These are phyloP conservation scores for Solanum bukasovii DNA, from an alignment of 257 asterid species.

Conservation along the genomic window DNA sequence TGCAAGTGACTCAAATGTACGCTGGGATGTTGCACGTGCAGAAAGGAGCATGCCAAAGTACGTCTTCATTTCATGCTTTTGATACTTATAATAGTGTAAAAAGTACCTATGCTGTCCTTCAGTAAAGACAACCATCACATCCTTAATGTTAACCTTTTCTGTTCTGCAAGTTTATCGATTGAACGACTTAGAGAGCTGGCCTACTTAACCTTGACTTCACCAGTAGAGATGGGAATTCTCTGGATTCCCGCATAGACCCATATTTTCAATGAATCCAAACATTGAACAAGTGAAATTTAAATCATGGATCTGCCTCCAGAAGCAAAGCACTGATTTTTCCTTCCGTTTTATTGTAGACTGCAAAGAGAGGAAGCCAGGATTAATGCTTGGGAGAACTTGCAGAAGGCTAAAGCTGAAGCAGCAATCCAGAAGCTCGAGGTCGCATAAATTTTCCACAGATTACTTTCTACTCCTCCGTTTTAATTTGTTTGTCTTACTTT, in stretches of 20 bases:
- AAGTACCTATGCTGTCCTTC: neutral
- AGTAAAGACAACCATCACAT: neutral
- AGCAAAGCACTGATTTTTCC: neutral
- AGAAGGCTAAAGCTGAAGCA: conserved; percentile 71
- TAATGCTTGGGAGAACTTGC: conserved; percentile 71
- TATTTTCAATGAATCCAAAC: neutral
- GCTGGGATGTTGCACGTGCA: conserved; percentile 1
- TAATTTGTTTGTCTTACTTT: neutral
- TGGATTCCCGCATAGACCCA: neutral
- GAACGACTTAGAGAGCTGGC: neutral
- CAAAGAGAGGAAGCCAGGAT: conserved; percentile 61
- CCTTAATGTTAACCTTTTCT: neutral
- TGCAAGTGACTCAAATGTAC: neutral
- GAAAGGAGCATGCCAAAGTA: conserved; percentile 7
- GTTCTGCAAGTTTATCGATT: neutral
- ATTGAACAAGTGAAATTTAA: neutral
- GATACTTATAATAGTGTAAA: neutral
- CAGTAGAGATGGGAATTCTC: neutral
- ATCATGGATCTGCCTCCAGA: neutral
- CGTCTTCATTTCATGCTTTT: neutral
- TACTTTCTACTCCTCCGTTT: neutral
- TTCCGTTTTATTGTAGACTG: conserved; percentile 3
- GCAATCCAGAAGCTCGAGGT: conserved; percentile 59
- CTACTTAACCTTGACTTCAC: neutral
- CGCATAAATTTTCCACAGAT: neutral